These are phyloP conservation scores for Solanum sparsipilum DNA, from an alignment of 257 asterid species.

Conservation along the genomic window DNA sequence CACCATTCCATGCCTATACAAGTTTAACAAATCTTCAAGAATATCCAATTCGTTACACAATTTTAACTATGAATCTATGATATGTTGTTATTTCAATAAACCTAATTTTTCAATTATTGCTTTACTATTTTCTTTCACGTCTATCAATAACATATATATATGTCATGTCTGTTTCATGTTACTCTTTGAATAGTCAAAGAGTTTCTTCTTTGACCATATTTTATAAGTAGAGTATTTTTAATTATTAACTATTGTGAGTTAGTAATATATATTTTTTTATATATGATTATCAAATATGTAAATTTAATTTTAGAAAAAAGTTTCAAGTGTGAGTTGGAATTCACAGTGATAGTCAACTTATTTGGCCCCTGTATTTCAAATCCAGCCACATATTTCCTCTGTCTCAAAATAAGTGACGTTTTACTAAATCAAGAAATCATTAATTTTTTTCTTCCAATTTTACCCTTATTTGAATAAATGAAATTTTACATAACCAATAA, in stretches of 20 bases:
- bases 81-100: not conserved
- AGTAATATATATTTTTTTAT: not conserved
- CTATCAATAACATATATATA: no score
- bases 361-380: not conserved
- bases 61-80: not conserved
- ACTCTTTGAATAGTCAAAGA: not conserved
- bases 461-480: no score
- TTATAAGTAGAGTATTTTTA: not conserved
- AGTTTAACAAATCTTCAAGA: not conserved
- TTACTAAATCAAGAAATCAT: no score
- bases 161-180: not conserved
- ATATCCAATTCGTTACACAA: not conserved
- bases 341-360: not conserved
- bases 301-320: not conserved
- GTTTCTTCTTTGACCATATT: not conserved
- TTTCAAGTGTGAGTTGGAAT: not conserved
- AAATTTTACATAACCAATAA: no score
- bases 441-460: no score
- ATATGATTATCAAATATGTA: not conserved
- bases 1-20: not conserved
- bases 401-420: not conserved
- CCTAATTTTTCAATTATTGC: not conserved
- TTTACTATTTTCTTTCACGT: not conserved
- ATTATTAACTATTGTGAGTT: not conserved
- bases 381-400: not conserved